phyloP scores from a whole-genome alignment of 1,139 yeast genomes.

The Fermentozyma sake region DNA sequence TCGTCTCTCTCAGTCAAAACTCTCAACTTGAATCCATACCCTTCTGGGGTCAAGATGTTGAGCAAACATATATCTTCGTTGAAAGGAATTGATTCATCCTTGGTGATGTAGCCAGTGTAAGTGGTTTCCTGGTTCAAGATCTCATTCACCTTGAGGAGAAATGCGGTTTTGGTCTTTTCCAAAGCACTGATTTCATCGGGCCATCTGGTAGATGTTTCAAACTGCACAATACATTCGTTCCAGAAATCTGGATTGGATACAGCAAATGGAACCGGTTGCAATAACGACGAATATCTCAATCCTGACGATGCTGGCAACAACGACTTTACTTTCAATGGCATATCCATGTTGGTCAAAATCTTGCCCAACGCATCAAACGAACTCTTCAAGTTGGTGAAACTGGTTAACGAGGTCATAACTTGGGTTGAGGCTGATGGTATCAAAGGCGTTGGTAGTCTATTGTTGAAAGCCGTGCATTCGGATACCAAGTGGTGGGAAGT shows the following conservation, averaged over 20 bases:
- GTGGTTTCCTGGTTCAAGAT: conserved; percentile 46
- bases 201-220: conserved; percentile 91
- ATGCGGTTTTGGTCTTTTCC: conserved; percentile 88
- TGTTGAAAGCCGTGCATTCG: conserved; percentile 41
- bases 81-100: conserved; percentile 65
- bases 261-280: conserved; percentile 83
- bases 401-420: conserved; percentile 45
- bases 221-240: conserved; percentile 77
- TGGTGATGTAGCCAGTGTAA: conserved; percentile 54
- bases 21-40: conserved; percentile 74
- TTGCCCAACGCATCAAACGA: conserved; percentile 68
- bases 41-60: conserved; percentile 76
- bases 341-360: conserved; percentile 44
- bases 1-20: conserved; percentile 83
- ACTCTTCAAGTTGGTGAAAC: conserved; percentile 53
- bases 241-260: conserved; percentile 72
- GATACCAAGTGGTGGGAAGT: conserved; percentile 38
- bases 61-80: conserved; percentile 55
- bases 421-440: conserved; percentile 52
- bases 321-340: conserved; percentile 72
- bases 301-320: conserved; percentile 70
- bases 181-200: conserved; percentile 85
- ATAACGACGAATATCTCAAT: conserved; percentile 67
- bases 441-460: conserved; percentile 56
- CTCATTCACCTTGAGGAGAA: conserved; percentile 70